These are phyloP conservation scores for Schoenoplectus tabernaemontani DNA, from an alignment of 202 grass and related monocot species.

Conservation along the genomic window DNA sequence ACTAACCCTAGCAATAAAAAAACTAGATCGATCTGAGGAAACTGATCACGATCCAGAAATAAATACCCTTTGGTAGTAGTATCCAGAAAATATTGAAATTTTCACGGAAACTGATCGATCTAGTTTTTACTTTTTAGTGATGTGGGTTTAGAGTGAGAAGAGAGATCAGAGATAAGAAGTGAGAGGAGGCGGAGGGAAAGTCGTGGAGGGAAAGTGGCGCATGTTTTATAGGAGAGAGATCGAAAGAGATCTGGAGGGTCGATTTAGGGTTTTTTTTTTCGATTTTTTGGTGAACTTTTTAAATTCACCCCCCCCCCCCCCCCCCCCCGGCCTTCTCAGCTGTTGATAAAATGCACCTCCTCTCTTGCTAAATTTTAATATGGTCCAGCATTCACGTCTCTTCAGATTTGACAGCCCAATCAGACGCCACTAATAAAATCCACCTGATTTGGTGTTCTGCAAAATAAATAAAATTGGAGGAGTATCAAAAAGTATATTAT, in stretches of 20 bases:
- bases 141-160: not conserved
- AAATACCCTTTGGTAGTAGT: not conserved
- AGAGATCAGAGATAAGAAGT: conserved; percentile 20
- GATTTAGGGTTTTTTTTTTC: conserved; percentile 24
- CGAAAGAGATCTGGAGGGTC: not conserved
- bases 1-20: not conserved
- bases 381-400: conserved; percentile 7
- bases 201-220: conserved; percentile 24
- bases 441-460: no score
- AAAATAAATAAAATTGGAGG: no score
- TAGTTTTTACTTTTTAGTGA: not conserved
- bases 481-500: no score
- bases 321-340: not conserved
- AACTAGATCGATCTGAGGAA: not conserved
- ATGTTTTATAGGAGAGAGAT: conserved; percentile 1
- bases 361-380: not conserved
- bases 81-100: not conserved
- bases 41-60: not conserved
- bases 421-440: not conserved
- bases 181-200: conserved; percentile 25
- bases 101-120: not conserved
- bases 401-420: not conserved
- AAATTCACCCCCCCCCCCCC: not conserved
- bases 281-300: conserved; percentile 13
- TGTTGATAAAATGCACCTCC: not conserved